phyloP scores from a whole-genome alignment of 805 yeast species.

The Suhomyces faveliae region DNA sequence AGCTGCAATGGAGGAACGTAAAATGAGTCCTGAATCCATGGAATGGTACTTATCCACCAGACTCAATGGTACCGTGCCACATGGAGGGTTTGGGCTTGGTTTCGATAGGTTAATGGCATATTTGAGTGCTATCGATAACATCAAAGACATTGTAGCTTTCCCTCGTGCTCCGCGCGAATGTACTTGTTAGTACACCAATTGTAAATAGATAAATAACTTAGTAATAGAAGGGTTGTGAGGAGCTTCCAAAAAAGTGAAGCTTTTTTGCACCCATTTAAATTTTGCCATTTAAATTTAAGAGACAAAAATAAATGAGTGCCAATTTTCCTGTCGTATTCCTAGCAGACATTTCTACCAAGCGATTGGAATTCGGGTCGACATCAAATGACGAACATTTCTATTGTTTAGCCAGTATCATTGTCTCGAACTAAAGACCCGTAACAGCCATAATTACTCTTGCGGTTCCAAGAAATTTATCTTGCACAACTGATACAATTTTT shows the following conservation, averaged over 20 bases:
- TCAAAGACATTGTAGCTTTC: slow-evolving; percentile 84
- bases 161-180: slow-evolving; percentile 62
- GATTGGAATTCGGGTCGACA: too few species aligned
- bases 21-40: slow-evolving; percentile 59
- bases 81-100: slow-evolving; percentile 97
- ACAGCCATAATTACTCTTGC: too few species aligned
- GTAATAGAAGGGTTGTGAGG: background rate
- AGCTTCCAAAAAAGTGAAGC: background rate
- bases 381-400: too few species aligned
- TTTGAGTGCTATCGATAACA: slow-evolving; percentile 70
- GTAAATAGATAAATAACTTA: background rate
- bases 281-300: too few species aligned
- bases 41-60: slow-evolving; percentile 81
- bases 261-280: background rate
- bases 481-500: too few species aligned
- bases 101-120: slow-evolving; percentile 81
- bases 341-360: too few species aligned
- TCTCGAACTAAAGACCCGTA: too few species aligned
- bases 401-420: too few species aligned
- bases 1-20: slow-evolving; percentile 48
- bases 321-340: too few species aligned
- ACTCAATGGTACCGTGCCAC: slow-evolving; percentile 79
- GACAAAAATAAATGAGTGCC: too few species aligned
- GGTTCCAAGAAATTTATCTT: too few species aligned
- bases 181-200: slow-evolving; percentile 23